Conservation (phyloP, 2,329 filamentous ascomycete genomes). For the Colletotrichum coccodes region DNA sequence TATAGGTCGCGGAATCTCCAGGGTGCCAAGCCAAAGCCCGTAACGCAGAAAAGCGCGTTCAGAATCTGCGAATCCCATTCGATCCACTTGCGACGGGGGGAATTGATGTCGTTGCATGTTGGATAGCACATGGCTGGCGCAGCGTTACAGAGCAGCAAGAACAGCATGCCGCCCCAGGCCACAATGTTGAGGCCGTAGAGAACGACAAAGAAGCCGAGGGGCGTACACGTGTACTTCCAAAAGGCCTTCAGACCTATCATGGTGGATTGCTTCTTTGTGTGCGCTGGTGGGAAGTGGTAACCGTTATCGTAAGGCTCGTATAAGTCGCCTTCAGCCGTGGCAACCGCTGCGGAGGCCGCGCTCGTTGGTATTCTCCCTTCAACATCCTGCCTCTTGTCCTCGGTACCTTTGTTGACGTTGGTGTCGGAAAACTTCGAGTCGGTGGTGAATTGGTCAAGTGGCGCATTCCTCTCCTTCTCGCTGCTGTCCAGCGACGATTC, state of each 20-base stretch:
- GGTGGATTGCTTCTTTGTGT: constrained; percentile 68
- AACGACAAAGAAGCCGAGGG: constrained; percentile 79
- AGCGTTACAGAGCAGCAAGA: constrained; percentile 82
- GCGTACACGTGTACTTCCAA: constrained; percentile 79
- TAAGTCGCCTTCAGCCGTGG: constrained; percentile 21
- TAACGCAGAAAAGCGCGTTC: constrained; percentile 87
- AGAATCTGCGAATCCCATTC: constrained; percentile 87
- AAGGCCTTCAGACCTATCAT: constrained; percentile 69
- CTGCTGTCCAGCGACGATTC: not conserved
- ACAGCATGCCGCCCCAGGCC: constrained; percentile 92
- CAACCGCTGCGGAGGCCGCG: constrained; percentile 15
- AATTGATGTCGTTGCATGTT: constrained; percentile 77
- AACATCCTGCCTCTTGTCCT: constrained; percentile 3
- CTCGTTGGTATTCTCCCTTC: constrained; percentile 22
- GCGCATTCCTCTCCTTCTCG: constrained; percentile 18
- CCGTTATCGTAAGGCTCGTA: constrained; percentile 58
- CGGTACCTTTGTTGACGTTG: not conserved
- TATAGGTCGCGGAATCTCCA: constrained; percentile 87
- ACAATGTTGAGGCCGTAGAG: constrained; percentile 86
- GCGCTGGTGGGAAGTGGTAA: constrained; percentile 72
- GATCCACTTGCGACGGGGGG: constrained; percentile 84
- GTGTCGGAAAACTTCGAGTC: constrained; percentile 10
- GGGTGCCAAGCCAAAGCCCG: constrained; percentile 84
- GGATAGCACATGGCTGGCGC: constrained; percentile 78
- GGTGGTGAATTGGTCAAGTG: constrained; percentile 6